These are phyloP conservation scores for Skeletonema grethae DNA, from an alignment of 108 stramenopile species.

Conservation along the genomic window DNA sequence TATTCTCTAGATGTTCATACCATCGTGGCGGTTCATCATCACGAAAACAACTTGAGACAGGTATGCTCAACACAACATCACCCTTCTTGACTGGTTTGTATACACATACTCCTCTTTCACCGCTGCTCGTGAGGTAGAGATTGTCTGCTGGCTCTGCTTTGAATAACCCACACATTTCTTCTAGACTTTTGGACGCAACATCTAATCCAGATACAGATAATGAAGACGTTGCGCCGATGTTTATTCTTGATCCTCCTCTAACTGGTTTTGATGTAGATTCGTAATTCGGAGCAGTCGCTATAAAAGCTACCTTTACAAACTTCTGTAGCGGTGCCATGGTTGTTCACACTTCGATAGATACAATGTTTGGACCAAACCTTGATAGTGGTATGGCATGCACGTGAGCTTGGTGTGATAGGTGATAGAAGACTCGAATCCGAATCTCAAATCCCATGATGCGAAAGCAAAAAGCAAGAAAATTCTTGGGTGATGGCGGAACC, in stretches of 20 bases:
- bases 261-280: neutral
- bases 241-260: neutral
- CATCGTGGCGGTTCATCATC: constrained; percentile 67
- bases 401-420: too few relatives aligned
- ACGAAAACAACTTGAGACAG: constrained; percentile 61
- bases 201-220: constrained; percentile 2
- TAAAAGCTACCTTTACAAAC: constrained; percentile 3
- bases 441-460: too few relatives aligned
- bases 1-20: constrained; percentile 20
- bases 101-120: constrained; percentile 55
- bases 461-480: too few relatives aligned
- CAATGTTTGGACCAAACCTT: too few relatives aligned
- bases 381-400: too few relatives aligned
- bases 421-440: too few relatives aligned
- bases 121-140: constrained; percentile 12
- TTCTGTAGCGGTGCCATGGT: neutral
- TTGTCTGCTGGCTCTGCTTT: constrained; percentile 2
- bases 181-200: constrained; percentile 1
- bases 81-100: constrained; percentile 43
- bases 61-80: constrained; percentile 59
- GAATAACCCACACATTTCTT: constrained; percentile 14
- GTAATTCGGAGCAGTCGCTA: neutral
- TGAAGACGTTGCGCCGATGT: neutral
- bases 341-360: neutral
- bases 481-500: neutral